These are phyloP conservation scores for Emergomyces orientalis DNA, from an alignment of 2,329 filamentous ascomycete genomes.

Conservation along the genomic window DNA sequence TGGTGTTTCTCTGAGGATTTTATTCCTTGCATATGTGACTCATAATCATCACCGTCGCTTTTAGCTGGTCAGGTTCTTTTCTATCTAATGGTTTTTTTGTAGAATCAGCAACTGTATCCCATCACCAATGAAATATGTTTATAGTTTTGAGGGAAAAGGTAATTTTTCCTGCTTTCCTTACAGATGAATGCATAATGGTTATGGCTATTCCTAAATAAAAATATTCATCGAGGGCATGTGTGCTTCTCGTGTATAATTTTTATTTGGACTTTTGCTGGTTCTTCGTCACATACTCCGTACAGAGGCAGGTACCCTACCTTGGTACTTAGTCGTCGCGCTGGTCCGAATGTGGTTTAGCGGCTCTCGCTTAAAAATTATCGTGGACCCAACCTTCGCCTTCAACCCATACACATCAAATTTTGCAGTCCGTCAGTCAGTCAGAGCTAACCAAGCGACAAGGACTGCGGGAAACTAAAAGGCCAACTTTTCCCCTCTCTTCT, in stretches of 20 bases:
- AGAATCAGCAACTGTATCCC: not conserved
- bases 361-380: constrained; percentile 37
- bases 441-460: not conserved
- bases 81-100: not conserved
- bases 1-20: not conserved
- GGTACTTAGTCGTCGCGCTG: not conserved
- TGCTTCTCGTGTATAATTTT: no score
- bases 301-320: no score
- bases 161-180: not conserved
- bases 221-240: no score
- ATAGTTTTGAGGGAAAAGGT: not conserved
- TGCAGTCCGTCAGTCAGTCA: not conserved
- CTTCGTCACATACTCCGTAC: not conserved
- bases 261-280: not conserved
- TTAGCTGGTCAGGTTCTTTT: not conserved
- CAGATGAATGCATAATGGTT: not conserved
- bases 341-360: constrained; percentile 12
- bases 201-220: not conserved
- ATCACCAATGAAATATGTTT: not conserved
- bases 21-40: not conserved
- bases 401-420: constrained; percentile 3
- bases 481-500: not conserved
- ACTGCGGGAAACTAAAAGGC: not conserved
- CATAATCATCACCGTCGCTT: not conserved
- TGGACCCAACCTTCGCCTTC: not conserved